Percentiles rank a stretch among this genome's conserved stretches.
Conservation (phyloP, 768 basidiomycete species). For the Auriscalpium vulgare region DNA sequence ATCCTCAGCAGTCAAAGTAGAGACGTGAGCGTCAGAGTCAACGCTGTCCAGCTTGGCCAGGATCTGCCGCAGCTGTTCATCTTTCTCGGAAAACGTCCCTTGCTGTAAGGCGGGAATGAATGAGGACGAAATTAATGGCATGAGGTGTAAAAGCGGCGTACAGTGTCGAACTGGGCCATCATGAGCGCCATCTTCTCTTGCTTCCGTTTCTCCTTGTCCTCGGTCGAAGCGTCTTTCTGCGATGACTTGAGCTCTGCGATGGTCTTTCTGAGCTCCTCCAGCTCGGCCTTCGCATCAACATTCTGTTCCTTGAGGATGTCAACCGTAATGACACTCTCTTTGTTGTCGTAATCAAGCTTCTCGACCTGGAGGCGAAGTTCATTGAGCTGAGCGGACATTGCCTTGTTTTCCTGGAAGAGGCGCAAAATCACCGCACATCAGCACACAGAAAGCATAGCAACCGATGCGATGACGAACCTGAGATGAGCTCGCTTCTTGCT, state of each 20-base stretch:
- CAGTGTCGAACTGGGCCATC: constrained; percentile 98
- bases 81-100: constrained; percentile 93
- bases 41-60: constrained; percentile 79
- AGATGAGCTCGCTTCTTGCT: constrained; percentile 74
- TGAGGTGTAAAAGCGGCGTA: constrained; percentile 30
- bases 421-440: not conserved
- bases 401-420: constrained; percentile 73
- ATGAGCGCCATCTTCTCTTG: constrained; percentile 99
- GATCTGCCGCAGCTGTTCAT: constrained; percentile 82
- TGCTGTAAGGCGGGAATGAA: constrained; percentile 39
- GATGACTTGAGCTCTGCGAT: constrained; percentile 70
- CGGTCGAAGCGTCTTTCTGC: constrained; percentile 79
- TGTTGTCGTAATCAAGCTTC: constrained; percentile 90
- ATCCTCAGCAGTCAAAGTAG: constrained; percentile 65
- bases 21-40: constrained; percentile 49
- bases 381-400: constrained; percentile 87
- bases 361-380: constrained; percentile 89
- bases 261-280: constrained; percentile 83
- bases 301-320: constrained; percentile 96
- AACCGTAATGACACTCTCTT: constrained; percentile 86
- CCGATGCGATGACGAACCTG: constrained; percentile 40
- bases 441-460: not conserved
- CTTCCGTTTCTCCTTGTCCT: constrained; percentile 98
- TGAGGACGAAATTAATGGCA: constrained; percentile 4
- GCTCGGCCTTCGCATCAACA: constrained; percentile 72